These are phyloP conservation scores for Syncephalis plumigaleata DNA, from an alignment of 371 early-diverging fungal genomes.

Conservation along the genomic window DNA sequence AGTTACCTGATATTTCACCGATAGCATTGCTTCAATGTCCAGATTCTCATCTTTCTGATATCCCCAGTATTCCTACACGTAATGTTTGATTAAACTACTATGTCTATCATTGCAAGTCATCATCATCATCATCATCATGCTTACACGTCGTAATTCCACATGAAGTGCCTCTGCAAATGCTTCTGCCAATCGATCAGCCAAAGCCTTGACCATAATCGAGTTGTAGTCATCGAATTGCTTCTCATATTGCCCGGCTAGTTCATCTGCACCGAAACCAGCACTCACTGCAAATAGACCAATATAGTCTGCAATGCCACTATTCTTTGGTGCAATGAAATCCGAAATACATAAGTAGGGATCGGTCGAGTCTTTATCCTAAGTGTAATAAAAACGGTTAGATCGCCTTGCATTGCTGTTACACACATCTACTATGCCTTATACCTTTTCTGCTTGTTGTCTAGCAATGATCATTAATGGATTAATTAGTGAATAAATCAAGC, in stretches of 20 bases:
- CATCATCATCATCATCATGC: too few species aligned
- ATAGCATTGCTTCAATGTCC: conserved; percentile 56
- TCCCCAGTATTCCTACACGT: conserved; percentile 56
- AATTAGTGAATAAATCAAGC: conserved; percentile 12
- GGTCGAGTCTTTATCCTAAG: conserved; percentile 34
- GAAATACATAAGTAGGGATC: conserved; percentile 77
- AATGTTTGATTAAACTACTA: too few species aligned
- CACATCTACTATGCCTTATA: conserved; percentile 6
- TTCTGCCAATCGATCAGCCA: conserved; percentile 86
- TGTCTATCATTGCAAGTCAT: too few species aligned
- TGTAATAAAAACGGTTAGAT: too few species aligned
- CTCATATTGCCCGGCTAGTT: conserved; percentile 49
- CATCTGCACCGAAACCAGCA: conserved; percentile 76
- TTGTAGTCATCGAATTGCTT: conserved; percentile 69
- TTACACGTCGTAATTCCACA: conserved; percentile 50
- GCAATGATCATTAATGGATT: not conserved
- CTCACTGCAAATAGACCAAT: conserved; percentile 83
- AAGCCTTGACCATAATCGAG: conserved; percentile 80
- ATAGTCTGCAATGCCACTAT: conserved; percentile 56
- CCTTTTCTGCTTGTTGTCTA: conserved; percentile 45
- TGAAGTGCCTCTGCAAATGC: conserved; percentile 80
- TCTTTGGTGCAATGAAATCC: conserved; percentile 75
- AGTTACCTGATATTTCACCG: conserved; percentile 77
- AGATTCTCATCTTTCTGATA: conserved; percentile 61
- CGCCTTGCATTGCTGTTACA: conserved; percentile 15